Base-by-base conservation (phyloP, 208 protist genomes). In the Borovskyia barvae region DNA sequence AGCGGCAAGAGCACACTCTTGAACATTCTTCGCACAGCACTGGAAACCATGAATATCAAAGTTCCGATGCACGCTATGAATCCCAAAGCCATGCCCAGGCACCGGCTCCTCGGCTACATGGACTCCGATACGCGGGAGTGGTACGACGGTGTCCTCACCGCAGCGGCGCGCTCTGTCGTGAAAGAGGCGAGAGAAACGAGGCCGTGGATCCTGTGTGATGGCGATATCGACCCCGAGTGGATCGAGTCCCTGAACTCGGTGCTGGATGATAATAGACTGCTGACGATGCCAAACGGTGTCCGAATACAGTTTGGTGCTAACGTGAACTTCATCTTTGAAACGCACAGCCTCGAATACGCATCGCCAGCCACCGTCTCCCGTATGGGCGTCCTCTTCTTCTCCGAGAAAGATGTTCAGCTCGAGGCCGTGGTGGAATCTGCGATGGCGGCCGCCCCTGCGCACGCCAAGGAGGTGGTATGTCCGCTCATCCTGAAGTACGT, bases 191-290 rank as follows among this genome's bases (percentile, higher is more conserved):
- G 76, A 43, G 75, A 82, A 53, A 26, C 65, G n/a, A 71, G 78
- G 15, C 77, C 87, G 49, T 97, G 97, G 97, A 91, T 99, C 36
- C 56, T 96, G 24, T 97, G 97, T 53, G 97, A 99, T 65, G 98
- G 98, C 33, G 97, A 98, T 63, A 98, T 99, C 62, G 97, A 99
- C 82, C 93, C 97, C 7, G 94, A 98, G 61, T 99, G 97, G 97
- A 98, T 99, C 48, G 98, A 99, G 80, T 99, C 97, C 35, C 82
- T 99, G 29, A 99, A 99, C 85, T 98, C 97, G 25, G 98, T 99
- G 15, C 77, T 99, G 22, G 98, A 99, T 70, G 98, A 99, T 73
- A 99, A 99, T 87, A 98, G 97, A 59, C 82, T 98, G 35, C 81
- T 99, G 19, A 99, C 98, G 28, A 92, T 99, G 66, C 97, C 97